These are phyloP conservation scores for Eucalyptus leucophloia DNA, from an alignment of 345 rosid species.

Conservation along the genomic window DNA sequence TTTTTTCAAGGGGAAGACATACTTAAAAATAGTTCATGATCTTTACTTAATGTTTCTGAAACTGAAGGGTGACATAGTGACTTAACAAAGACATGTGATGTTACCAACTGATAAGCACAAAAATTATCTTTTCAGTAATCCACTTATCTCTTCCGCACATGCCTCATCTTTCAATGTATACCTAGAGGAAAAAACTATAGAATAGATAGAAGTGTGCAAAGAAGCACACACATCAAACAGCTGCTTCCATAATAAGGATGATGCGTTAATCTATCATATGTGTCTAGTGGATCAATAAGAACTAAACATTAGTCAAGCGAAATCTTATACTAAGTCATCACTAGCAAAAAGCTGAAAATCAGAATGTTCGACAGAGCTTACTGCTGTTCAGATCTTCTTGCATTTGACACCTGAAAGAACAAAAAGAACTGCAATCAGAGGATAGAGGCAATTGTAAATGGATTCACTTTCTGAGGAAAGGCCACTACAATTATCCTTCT, in stretches of 20 bases:
- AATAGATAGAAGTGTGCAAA: neutral
- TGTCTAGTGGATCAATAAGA: neutral
- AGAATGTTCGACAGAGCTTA: neutral
- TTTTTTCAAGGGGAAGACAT: neutral
- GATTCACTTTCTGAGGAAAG: neutral
- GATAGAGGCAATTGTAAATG: neutral
- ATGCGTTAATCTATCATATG: neutral
- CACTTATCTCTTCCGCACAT: neutral
- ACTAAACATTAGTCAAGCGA: too few species aligned
- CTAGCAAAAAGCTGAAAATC: neutral
- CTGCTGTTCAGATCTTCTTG: slow-evolving; percentile 36
- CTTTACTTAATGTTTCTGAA: neutral
- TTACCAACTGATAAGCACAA: neutral
- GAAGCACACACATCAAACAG: neutral
- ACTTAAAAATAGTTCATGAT: neutral
- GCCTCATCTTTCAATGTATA: neutral
- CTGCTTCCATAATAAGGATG: neutral
- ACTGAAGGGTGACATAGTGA: neutral
- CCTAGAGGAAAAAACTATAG: neutral
- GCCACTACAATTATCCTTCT: neutral
- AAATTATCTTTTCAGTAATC: neutral
- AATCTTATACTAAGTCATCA: neutral
- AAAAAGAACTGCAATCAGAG: neutral
- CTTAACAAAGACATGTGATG: neutral
- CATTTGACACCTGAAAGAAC: slow-evolving; percentile 33